Evolutionary conservation across 139 green algal species (phyloP), one percentile per base, ranked within the genome.

Genomic region (Closterium sp.): DNA sequence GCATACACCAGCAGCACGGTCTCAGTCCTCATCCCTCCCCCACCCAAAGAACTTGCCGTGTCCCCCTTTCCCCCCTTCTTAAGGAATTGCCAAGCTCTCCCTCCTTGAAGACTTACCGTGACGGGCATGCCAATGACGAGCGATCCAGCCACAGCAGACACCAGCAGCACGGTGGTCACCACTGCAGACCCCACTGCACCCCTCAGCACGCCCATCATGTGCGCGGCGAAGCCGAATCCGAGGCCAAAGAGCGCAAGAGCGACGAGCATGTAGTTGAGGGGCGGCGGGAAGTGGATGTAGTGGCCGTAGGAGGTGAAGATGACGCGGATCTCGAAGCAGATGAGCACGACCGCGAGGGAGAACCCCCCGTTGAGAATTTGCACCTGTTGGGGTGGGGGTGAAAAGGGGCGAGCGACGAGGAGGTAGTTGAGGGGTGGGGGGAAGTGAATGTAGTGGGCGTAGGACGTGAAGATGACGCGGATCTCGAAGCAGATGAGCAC

Each of bases 381-480:
- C 1, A 87, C 27, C 84, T 92, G 70, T 84, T 22, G 62, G 62
- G 62, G 27, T 27, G 62, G 62, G 62, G 62, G 62, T 22, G 42
- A 7, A 7, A 7, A 27, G 62, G 62, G 62, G 62, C 0, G 62
- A 79, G 96, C 95, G 96, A 19, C 96, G 89, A 0, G 97, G 98
- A 50, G 99, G 95, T 0, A 96, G 93, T n/a, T n/a, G 1, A 98
- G 34, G 95, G 97, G 98, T 28, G 98, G 97, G 0, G 95, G 96
- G 31, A 99, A 94, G 90, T 95, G 92, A 93, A 99, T 98, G 96
- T 99, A 99, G 94, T 98, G 96, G 1, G 95, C 95, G 91, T 99
- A 99, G 0, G 96, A 96, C 90, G 96, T 94, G 94, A 99, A 98
- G 10, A 99, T 87, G 7, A 99, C 97, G 19, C 97, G 96, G 13